A percentile compares a stretch with the other conserved stretches of the same genome.
phyloP scores from a whole-genome alignment of 73 alveolate species.

The Breviolum minutum region DNA sequence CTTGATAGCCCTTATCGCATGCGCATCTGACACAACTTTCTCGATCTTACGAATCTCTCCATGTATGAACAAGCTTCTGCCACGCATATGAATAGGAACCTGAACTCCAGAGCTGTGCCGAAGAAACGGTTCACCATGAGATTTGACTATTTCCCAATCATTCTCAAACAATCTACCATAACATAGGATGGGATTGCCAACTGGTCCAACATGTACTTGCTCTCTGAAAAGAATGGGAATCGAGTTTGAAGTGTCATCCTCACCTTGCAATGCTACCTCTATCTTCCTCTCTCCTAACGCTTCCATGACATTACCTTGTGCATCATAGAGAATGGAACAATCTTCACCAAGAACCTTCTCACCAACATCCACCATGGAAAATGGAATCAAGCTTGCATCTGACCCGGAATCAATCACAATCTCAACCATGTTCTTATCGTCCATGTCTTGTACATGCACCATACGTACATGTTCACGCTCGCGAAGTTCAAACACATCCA shows the following conservation, averaged over 20 bases:
- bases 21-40: not conserved
- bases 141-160: not conserved
- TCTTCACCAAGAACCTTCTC: not conserved
- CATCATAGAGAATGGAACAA: not conserved
- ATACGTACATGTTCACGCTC: not conserved
- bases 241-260: not conserved
- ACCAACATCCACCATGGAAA: not conserved
- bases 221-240: not conserved
- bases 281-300: not conserved
- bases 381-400: constrained; percentile 4
- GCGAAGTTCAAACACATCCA: not conserved
- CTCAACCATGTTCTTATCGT: not conserved
- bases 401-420: not conserved
- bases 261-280: not conserved
- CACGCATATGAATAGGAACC: not conserved
- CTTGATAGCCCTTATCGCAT: not conserved
- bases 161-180: not conserved
- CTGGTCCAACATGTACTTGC: constrained; percentile 10
- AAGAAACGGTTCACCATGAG: not conserved
- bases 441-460: not conserved
- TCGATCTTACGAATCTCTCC: not conserved
- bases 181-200: not conserved
- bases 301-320: not conserved
- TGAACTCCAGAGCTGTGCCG: not conserved
- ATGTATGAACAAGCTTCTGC: not conserved